Percentiles rank a stretch among this genome's conserved stretches.
Evolutionary conservation across 345 rosid genomes (phyloP).

Genomic region (Murraya paniculata): DNA sequence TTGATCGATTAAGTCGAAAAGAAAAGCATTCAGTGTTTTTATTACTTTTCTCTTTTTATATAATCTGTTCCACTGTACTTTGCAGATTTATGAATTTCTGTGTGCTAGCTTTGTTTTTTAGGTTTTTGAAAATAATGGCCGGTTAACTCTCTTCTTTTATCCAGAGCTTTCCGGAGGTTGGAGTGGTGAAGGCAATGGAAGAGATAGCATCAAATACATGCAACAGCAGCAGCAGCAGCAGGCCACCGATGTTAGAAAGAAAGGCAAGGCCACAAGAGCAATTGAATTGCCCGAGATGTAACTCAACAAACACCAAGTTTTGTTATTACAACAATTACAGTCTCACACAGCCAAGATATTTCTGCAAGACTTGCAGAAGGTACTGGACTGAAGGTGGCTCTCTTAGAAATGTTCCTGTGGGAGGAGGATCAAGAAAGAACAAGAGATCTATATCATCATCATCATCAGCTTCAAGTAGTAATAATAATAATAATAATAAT

Average conservation of each 20-base stretch:
- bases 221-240: slow-evolving; percentile 11
- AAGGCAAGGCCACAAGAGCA: slow-evolving; percentile 38
- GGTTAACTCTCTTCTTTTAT: not conserved
- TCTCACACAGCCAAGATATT: slow-evolving; percentile 49
- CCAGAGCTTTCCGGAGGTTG: slow-evolving; percentile 23
- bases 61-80: not conserved
- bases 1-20: too few relatives aligned
- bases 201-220: slow-evolving; percentile 17
- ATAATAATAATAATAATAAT: too few relatives aligned
- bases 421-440: slow-evolving; percentile 57
- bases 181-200: slow-evolving; percentile 32
- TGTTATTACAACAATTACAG: slow-evolving; percentile 57
- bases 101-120: not conserved
- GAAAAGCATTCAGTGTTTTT: slow-evolving; percentile 5
- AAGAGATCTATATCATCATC: slow-evolving; percentile 30
- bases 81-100: not conserved
- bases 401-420: slow-evolving; percentile 57
- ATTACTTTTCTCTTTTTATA: slow-evolving; percentile 7
- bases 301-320: slow-evolving; percentile 50
- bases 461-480: slow-evolving; percentile 16
- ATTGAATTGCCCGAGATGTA: slow-evolving; percentile 50
- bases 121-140: not conserved
- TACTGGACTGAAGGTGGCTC: slow-evolving; percentile 65
- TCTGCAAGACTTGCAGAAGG: slow-evolving; percentile 56
- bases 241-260: slow-evolving; percentile 27